Evolutionary conservation across 495 filamentous ascomycete species (phyloP).

Genomic region (Aspergillus mulundensis): DNA sequence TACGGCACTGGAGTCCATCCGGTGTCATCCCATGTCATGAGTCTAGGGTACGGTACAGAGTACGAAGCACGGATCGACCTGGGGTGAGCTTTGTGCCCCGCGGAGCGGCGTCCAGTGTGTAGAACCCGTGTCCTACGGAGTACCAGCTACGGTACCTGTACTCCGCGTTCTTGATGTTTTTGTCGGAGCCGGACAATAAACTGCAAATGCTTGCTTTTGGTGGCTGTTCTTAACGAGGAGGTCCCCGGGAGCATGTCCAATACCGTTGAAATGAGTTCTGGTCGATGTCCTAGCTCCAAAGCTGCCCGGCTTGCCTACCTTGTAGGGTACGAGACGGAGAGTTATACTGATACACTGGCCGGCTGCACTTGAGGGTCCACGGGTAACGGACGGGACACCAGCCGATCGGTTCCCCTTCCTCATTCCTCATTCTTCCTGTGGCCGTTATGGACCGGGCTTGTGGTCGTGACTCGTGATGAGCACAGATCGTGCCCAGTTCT

Average conservation of each 20-base stretch:
- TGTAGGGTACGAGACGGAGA: background rate
- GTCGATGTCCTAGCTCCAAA: background rate
- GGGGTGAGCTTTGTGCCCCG: background rate
- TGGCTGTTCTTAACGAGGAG: background rate
- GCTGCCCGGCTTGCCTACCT: background rate
- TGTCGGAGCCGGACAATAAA: background rate
- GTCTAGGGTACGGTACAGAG: background rate
- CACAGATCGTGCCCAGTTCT: background rate
- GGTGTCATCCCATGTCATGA: too few species aligned
- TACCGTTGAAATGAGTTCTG: background rate
- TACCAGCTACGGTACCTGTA: background rate
- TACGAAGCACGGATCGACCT: background rate
- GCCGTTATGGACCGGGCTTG: too few species aligned
- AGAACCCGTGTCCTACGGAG: background rate
- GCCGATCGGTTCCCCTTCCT: background rate
- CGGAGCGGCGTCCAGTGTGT: too few species aligned
- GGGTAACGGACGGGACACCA: too few species aligned
- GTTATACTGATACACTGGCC: background rate
- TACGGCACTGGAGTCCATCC: background rate
- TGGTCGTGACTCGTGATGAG: too few species aligned
- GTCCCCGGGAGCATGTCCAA: background rate
- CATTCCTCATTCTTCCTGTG: background rate
- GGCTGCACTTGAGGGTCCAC: too few species aligned
- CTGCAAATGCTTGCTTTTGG: background rate
- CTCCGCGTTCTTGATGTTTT: background rate